These are phyloP conservation scores for Phytophthora brassicae DNA, from an alignment of 352 stramenopile species.

Conservation along the genomic window DNA sequence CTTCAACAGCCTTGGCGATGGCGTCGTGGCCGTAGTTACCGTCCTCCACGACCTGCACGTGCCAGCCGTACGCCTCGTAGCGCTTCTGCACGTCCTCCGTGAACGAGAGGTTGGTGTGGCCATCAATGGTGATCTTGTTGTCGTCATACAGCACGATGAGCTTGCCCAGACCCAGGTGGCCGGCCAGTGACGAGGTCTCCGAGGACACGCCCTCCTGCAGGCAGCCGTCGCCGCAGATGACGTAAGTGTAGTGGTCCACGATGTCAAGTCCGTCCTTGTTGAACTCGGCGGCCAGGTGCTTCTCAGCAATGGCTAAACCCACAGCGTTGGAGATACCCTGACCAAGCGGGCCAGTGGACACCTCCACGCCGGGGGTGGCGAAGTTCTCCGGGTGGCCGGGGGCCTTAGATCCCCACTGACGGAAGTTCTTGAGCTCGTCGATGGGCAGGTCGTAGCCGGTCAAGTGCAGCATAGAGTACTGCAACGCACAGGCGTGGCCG, in stretches of 20 bases:
- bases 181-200: slow-evolving; percentile 96
- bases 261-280: slow-evolving; percentile 95
- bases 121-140: slow-evolving; percentile 99
- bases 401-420: slow-evolving; percentile 94
- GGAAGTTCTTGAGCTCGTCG: slow-evolving; percentile 98
- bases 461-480: slow-evolving; percentile 99
- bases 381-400: slow-evolving; percentile 99
- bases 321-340: slow-evolving; percentile 99
- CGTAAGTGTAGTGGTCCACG: slow-evolving; percentile 98
- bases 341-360: slow-evolving; percentile 97
- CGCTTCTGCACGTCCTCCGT: slow-evolving; percentile 98
- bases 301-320: slow-evolving; percentile 96
- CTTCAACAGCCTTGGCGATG: slow-evolving; percentile 93
- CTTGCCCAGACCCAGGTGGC: slow-evolving; percentile 97
- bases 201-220: slow-evolving; percentile 97
- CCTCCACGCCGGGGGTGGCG: slow-evolving; percentile 93
- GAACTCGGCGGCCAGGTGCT: slow-evolving; percentile 97
- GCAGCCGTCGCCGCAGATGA: slow-evolving; percentile 99
- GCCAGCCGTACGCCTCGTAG: slow-evolving; percentile 99
- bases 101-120: slow-evolving; percentile 95
- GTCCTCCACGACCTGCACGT: slow-evolving; percentile 95
- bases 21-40: slow-evolving; percentile 92
- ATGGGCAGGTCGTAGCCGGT: slow-evolving; percentile 94
- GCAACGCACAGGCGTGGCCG: slow-evolving; percentile 97
- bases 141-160: slow-evolving; percentile 99